Evolutionary conservation across 768 basidiomycete genomes (phyloP).

Genomic region (Symmetrospora coprosmae): DNA sequence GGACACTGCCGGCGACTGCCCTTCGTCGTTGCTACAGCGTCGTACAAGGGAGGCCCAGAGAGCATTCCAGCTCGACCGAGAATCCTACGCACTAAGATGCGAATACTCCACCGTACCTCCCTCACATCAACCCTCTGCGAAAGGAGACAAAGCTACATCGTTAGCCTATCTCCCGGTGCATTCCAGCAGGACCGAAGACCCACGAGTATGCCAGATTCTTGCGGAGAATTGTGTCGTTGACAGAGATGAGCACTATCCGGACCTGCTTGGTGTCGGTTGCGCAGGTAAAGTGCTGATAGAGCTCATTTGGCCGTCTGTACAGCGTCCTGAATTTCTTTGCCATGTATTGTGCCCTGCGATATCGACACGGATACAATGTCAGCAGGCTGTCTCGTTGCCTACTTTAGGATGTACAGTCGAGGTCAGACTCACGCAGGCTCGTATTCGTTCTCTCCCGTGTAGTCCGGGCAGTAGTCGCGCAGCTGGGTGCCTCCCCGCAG

Average conservation of each 20-base stretch:
- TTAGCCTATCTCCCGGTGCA: background rate
- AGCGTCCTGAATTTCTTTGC: background rate
- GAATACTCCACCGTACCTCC: too few species aligned
- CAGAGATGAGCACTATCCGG: conserved; percentile 10
- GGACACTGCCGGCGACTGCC: too few species aligned
- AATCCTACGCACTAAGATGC: too few species aligned
- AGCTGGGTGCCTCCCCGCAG: background rate
- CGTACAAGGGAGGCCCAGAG: too few species aligned
- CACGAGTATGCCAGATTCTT: conserved; percentile 12
- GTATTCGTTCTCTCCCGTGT: conserved; percentile 3
- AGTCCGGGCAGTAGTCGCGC: conserved; percentile 11
- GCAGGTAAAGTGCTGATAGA: conserved; percentile 17
- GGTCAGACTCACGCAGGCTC: conserved; percentile 10
- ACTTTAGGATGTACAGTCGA: too few species aligned
- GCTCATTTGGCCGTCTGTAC: background rate
- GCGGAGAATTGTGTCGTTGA: conserved; percentile 16
- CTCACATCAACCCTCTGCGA: background rate
- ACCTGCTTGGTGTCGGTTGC: conserved; percentile 13
- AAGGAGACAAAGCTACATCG: too few species aligned
- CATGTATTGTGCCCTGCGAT: conserved; percentile 6
- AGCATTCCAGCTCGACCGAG: too few species aligned
- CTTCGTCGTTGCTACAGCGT: too few species aligned
- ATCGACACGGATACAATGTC: too few species aligned
- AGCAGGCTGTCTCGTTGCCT: too few species aligned
- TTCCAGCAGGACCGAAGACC: background rate